These are phyloP conservation scores for Pyrus pyrifolia DNA, from an alignment of 306 rosid genomes.

Conservation along the genomic window DNA sequence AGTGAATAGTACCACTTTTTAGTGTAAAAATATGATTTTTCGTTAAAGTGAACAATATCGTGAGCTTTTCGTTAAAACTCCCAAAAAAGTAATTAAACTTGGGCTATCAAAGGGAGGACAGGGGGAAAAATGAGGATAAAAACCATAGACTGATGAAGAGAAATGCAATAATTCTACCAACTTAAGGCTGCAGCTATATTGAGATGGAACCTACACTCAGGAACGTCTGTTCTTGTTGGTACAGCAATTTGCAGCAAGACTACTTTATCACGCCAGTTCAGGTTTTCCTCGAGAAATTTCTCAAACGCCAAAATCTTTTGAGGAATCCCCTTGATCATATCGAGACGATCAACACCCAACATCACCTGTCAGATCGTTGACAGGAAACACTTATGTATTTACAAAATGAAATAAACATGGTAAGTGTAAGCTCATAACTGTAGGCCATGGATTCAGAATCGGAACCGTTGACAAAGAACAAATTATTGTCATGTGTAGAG, in stretches of 20 bases:
- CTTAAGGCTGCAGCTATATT: not conserved
- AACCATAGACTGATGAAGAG: not conserved
- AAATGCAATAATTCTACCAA: not conserved
- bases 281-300: slow-evolving; percentile 89
- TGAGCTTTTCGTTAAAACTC: no score
- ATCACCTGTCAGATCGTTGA: slow-evolving; percentile 62
- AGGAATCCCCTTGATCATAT: slow-evolving; percentile 97
- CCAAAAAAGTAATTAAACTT: not conserved
- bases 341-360: slow-evolving; percentile 95
- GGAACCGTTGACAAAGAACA: not conserved
- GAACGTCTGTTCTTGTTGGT: slow-evolving; percentile 88
- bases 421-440: not conserved
- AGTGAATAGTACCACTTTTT: no score
- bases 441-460: not conserved
- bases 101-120: not conserved
- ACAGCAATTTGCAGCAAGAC: slow-evolving; percentile 95
- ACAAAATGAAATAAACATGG: slow-evolving; percentile 12
- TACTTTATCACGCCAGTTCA: slow-evolving; percentile 83
- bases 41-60: no score
- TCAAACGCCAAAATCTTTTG: slow-evolving; percentile 92
- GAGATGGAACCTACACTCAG: slow-evolving; percentile 61
- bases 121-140: not conserved
- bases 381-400: slow-evolving; percentile 17
- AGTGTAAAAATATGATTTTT: no score
- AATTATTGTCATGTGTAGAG: not conserved